Evolutionary conservation across 2,329 filamentous ascomycete genomes (phyloP).

Genomic region (Sporothrix humicola): DNA sequence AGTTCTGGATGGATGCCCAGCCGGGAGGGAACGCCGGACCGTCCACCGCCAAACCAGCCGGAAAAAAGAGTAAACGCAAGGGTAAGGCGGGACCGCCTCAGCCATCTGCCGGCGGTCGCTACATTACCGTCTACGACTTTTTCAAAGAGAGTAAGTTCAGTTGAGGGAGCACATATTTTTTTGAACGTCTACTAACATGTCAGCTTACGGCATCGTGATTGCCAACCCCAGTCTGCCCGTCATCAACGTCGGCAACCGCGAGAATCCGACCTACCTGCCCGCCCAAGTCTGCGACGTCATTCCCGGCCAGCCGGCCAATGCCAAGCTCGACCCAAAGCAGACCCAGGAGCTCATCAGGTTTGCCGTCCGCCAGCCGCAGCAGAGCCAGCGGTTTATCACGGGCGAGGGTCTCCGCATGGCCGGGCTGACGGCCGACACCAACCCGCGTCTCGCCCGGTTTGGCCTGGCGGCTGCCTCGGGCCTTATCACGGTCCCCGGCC

Average conservation of each 20-base stretch:
- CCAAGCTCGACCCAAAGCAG: slow-evolving; percentile 58
- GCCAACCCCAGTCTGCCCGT: slow-evolving; percentile 52
- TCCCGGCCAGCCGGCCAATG: slow-evolving; percentile 60
- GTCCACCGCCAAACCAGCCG: too few species aligned
- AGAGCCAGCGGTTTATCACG: slow-evolving; percentile 62
- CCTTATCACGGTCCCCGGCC: slow-evolving; percentile 67
- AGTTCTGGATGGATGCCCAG: slow-evolving; percentile 56
- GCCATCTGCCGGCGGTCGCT: slow-evolving; percentile 44
- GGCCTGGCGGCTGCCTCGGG: slow-evolving; percentile 53
- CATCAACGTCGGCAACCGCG: slow-evolving; percentile 63
- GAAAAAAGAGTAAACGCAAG: background rate
- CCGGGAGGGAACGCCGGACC: slow-evolving; percentile 14
- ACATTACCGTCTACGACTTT: slow-evolving; percentile 59
- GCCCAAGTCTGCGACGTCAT: slow-evolving; percentile 62
- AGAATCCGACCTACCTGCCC: slow-evolving; percentile 63
- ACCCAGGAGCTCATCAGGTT: slow-evolving; percentile 65
- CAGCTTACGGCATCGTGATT: slow-evolving; percentile 46
- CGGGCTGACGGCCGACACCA: slow-evolving; percentile 50
- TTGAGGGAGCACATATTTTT: background rate
- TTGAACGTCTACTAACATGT: background rate
- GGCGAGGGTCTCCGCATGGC: slow-evolving; percentile 55
- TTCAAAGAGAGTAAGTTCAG: slow-evolving; percentile 50
- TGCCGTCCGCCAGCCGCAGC: slow-evolving; percentile 60
- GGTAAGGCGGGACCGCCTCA: slow-evolving; percentile 34
- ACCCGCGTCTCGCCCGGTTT: slow-evolving; percentile 50